Evolutionary conservation across 495 filamentous ascomycete genomes (phyloP), one percentile per base, ranked within the genome.

Genomic region (Aspergillus steynii): DNA sequence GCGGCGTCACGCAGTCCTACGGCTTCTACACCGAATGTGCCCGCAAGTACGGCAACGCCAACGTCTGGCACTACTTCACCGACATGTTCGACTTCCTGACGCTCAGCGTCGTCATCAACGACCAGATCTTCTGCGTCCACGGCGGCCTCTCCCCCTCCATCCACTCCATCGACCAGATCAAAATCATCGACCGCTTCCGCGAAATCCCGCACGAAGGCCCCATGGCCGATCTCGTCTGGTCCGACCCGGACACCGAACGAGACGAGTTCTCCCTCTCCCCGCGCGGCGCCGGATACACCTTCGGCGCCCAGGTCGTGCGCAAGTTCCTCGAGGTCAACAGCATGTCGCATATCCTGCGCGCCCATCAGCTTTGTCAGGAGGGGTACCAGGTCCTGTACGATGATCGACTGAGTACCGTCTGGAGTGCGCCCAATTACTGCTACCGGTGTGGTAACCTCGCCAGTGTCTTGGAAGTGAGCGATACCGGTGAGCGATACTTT

Each of bases 41-140:
- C 14, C 88, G 95, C 56, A 99, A 99, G 74, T 99, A 99, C 74
- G 94, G 93, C 60, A 97, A 95, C 74, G 92, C 95, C 34, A 97
- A 95, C 63, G 96, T 99, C 9, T 99, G 95, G 95, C 96, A 98
- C 71, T 94, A 97, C 74, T 99, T 99, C 68, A 99, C 95, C 55
- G 95, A 99, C 77, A 97, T 99, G 94, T 99, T 99, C 76, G 95
- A 99, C 77, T 99, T 94, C 71, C 83, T 99, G 56, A 97, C 94
- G 3, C 78, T 99, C 50, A 95, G 90, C 63, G 96, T 98, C 45
- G 95, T 99, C 61, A 98, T 99, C 70, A 95, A 97, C 76, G 88
- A 99, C 73, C 90, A 97, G 73, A 98, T 99, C 65, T 98, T 99
- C 74, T 99, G 95, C 72, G 95, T 99, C 5, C 95, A 99, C 73